These are phyloP conservation scores for Amaranthus palmeri DNA, from an alignment of 148 eudicot species.

Conservation along the genomic window DNA sequence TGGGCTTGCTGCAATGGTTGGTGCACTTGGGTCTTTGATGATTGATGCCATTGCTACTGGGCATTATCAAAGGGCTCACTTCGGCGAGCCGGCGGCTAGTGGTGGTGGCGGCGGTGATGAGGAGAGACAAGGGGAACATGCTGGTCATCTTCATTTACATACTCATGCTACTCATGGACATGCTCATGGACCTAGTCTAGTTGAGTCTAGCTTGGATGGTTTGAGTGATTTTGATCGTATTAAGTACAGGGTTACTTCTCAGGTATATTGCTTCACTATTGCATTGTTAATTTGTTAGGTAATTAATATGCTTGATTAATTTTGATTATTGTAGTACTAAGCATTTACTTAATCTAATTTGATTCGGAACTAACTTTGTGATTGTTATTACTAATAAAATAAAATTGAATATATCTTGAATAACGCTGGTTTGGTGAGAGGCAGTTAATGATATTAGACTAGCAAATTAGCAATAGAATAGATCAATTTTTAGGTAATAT, in stretches of 20 bases:
- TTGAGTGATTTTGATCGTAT: constrained; percentile 21
- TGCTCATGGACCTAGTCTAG: constrained; percentile 15
- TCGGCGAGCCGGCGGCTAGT: background rate
- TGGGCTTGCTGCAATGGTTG: constrained; percentile 24
- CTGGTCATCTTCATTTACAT: constrained; percentile 14
- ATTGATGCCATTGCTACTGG: constrained; percentile 32
- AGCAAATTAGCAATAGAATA: too few species aligned
- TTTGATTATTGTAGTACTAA: too few species aligned
- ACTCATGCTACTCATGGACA: constrained; percentile 21
- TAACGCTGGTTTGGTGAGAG: too few species aligned
- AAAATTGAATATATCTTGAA: too few species aligned
- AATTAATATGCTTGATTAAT: too few species aligned
- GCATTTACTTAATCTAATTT: too few species aligned
- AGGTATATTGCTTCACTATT: constrained; percentile 8
- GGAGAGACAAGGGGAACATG: constrained; percentile 6
- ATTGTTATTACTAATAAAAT: too few species aligned
- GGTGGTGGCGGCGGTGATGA: background rate
- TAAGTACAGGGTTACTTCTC: constrained; percentile 20
- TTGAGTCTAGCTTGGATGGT: background rate
- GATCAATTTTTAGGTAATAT: too few species aligned
- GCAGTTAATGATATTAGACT: too few species aligned
- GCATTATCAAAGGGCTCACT: constrained; percentile 19
- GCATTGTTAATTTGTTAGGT: too few species aligned
- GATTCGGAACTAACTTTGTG: too few species aligned
- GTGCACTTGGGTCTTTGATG: constrained; percentile 33